Percentiles rank a stretch among this genome's conserved stretches.
Evolutionary conservation across 768 basidiomycete species (phyloP).

Genomic region (Austroboletus eburneus): DNA sequence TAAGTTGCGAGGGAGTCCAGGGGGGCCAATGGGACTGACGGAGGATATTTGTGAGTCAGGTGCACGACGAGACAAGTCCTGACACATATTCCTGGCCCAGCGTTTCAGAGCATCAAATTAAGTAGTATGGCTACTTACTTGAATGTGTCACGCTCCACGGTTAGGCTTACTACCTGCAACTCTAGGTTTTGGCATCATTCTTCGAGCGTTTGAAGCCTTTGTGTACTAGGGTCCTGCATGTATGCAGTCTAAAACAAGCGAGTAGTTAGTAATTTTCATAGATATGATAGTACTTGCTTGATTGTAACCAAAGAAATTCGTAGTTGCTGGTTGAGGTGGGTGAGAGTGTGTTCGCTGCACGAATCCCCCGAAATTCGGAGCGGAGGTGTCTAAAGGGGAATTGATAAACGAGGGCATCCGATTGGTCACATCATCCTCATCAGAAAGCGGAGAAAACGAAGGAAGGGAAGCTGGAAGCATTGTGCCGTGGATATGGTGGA

Average conservation of each 20-base stretch:
- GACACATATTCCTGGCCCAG: background rate
- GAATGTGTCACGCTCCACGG: no score
- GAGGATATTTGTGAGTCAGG: background rate
- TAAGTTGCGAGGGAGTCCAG: background rate
- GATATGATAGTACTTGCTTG: background rate
- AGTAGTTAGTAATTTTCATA: no score
- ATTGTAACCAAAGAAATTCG: background rate
- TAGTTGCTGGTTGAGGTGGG: background rate
- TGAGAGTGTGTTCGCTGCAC: no score
- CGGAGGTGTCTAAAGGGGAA: background rate
- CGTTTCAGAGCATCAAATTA: no score
- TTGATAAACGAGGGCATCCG: background rate
- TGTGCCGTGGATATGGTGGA: no score
- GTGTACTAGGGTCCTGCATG: background rate
- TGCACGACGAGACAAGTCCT: background rate
- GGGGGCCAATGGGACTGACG: background rate
- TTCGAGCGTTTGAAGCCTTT: background rate
- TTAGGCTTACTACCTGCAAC: background rate
- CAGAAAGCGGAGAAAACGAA: background rate
- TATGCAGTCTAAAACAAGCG: slow-evolving; percentile 1
- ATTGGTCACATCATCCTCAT: background rate
- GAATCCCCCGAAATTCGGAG: background rate
- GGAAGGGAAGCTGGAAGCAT: background rate
- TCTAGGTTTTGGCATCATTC: background rate
- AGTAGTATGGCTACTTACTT: background rate